Evolutionary conservation across 2,329 filamentous ascomycete genomes (phyloP).

Genomic region (Botrytis paeoniae): DNA sequence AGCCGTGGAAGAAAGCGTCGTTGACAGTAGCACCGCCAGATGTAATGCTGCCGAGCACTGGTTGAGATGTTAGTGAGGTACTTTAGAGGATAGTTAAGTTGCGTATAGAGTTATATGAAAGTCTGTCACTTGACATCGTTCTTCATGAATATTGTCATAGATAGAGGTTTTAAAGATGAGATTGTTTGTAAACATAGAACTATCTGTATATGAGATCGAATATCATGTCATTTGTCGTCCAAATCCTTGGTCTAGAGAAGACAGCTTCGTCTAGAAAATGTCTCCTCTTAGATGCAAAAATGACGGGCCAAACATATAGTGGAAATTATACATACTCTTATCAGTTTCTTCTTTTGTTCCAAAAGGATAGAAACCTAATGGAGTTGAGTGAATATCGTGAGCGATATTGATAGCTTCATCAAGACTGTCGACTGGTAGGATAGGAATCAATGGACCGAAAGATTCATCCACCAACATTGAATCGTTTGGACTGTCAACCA

Average conservation of each 20-base stretch:
- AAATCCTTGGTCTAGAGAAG: not conserved
- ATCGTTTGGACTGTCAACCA: conserved; percentile 72
- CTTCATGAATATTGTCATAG: not conserved
- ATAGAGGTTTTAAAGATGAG: not conserved
- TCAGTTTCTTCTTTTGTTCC: conserved; percentile 75
- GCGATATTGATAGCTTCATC: conserved; percentile 82
- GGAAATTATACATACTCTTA: conserved; percentile 52
- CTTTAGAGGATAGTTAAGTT: not conserved
- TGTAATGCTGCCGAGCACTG: conserved; percentile 59
- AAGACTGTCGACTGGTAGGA: conserved; percentile 74
- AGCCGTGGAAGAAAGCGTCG: conserved; percentile 68
- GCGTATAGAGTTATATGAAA: not conserved
- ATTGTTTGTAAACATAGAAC: not conserved
- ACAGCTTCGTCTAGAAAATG: not conserved
- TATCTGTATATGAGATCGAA: not conserved
- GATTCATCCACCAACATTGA: conserved; percentile 78
- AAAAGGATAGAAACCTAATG: conserved; percentile 81
- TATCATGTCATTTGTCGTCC: not conserved
- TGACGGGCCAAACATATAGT: no score
- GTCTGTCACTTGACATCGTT: not conserved
- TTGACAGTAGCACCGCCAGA: conserved; percentile 67
- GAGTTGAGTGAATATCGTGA: conserved; percentile 77
- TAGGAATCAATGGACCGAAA: conserved; percentile 88
- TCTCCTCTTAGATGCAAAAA: not conserved
- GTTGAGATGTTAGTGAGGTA: conserved; percentile 19